These are phyloP conservation scores for Pseudogymnoascus sp. DNA, from an alignment of 2,329 filamentous ascomycete genomes.

Conservation along the genomic window DNA sequence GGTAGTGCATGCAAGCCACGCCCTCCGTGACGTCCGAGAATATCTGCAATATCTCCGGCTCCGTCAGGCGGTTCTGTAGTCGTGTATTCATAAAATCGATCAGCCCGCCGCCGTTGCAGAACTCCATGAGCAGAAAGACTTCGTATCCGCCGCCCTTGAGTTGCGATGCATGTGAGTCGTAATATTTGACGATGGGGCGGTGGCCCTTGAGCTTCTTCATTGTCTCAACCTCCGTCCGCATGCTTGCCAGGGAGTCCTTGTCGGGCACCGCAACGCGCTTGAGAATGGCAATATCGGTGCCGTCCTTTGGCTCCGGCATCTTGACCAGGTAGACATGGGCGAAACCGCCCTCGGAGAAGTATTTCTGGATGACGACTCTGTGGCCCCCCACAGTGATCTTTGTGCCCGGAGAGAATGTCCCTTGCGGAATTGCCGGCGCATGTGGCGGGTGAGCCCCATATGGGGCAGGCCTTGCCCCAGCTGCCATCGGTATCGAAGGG, in stretches of 20 bases:
- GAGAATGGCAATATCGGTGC: slow-evolving; percentile 30
- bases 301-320: slow-evolving; percentile 50
- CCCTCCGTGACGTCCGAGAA: slow-evolving; percentile 94
- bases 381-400: slow-evolving; percentile 95
- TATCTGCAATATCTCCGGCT: slow-evolving; percentile 95
- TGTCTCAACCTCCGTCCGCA: slow-evolving; percentile 97
- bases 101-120: slow-evolving; percentile 84
- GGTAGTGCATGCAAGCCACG: slow-evolving; percentile 97
- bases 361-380: slow-evolving; percentile 89
- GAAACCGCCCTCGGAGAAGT: slow-evolving; percentile 95
- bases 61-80: slow-evolving; percentile 88
- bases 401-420: slow-evolving; percentile 86
- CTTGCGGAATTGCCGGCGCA: slow-evolving; percentile 50
- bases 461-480: slow-evolving; percentile 34
- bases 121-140: slow-evolving; percentile 98
- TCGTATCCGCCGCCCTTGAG: slow-evolving; percentile 89
- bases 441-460: slow-evolving; percentile 38
- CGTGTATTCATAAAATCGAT: slow-evolving; percentile 99
- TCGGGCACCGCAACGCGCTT: slow-evolving; percentile 92
- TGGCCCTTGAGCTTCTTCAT: slow-evolving; percentile 99
- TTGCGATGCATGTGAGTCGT: slow-evolving; percentile 96
- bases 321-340: slow-evolving; percentile 97
- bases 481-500: slow-evolving; percentile 11
- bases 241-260: slow-evolving; percentile 86
- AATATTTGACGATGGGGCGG: slow-evolving; percentile 91